Evolutionary conservation across 345 rosid species (phyloP).

Genomic region (rapeseed (Brassica napus)): DNA sequence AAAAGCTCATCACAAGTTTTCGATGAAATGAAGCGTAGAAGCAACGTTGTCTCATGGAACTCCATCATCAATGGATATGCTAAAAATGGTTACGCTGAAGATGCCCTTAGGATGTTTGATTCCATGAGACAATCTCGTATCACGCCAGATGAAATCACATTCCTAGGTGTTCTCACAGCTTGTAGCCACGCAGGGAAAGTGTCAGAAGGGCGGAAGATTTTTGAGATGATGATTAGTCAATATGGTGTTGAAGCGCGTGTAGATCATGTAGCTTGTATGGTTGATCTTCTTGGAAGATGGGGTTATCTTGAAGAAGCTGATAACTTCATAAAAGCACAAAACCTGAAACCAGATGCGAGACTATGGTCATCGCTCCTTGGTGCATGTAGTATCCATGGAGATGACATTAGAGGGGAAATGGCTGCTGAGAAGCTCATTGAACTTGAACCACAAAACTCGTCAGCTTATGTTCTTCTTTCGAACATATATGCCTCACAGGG

Average conservation of each 20-base stretch:
- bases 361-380: conserved; percentile 89
- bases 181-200: conserved; percentile 95
- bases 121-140: conserved; percentile 63
- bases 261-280: conserved; percentile 87
- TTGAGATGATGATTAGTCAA: conserved; percentile 61
- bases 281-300: conserved; percentile 95
- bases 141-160: conserved; percentile 80
- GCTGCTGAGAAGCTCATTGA: conserved; percentile 78
- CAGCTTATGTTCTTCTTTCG: conserved; percentile 79
- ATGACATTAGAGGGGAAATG: conserved; percentile 64
- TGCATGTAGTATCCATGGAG: conserved; percentile 84
- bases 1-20: conserved; percentile 65
- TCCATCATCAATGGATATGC: conserved; percentile 91
- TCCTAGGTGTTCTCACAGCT: conserved; percentile 90
- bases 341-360: conserved; percentile 68
- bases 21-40: conserved; percentile 54
- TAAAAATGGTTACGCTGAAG: conserved; percentile 86
- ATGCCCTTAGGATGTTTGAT: conserved; percentile 60
- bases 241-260: conserved; percentile 65
- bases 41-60: conserved; percentile 76
- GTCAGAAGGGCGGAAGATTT: conserved; percentile 63
- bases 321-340: conserved; percentile 59
- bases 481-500: conserved; percentile 85
- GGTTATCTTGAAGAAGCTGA: conserved; percentile 83
- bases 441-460: conserved; percentile 74